Conservation (phyloP, 441 rosid species). For the Arabidopsis hybrid region DNA sequence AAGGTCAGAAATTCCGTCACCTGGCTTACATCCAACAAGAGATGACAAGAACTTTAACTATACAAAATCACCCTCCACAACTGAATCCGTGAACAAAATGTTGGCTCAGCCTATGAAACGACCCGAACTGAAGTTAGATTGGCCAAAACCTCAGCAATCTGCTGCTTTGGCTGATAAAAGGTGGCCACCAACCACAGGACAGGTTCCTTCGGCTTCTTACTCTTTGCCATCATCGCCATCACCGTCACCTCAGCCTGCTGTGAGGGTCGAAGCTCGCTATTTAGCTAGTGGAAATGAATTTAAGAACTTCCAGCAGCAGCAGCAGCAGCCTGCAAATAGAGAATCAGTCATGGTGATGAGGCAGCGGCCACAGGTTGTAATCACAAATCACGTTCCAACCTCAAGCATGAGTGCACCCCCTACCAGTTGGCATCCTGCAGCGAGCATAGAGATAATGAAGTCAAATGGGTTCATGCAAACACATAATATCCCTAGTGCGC, state of each 20-base stretch:
- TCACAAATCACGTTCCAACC: constrained; percentile 56
- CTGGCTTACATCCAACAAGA: constrained; percentile 57
- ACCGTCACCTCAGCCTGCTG: constrained; percentile 58
- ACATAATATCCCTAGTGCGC: constrained; percentile 53
- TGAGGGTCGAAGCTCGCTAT: constrained; percentile 62
- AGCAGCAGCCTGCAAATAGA: constrained; percentile 59
- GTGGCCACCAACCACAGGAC: constrained; percentile 56
- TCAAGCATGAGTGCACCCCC: constrained; percentile 58
- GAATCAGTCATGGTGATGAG: constrained; percentile 75
- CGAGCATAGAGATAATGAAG: constrained; percentile 58
- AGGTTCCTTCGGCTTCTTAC: constrained; percentile 57
- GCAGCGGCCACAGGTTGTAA: constrained; percentile 76
- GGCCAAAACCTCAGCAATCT: constrained; percentile 70
- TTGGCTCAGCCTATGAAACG: constrained; percentile 62
- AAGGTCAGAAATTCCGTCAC: constrained; percentile 50
- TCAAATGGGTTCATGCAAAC: constrained; percentile 64
- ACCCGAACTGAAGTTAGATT: constrained; percentile 65
- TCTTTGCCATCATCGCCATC: constrained; percentile 65
- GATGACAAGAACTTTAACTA: constrained; percentile 76
- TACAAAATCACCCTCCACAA: constrained; percentile 51
- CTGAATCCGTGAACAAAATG: constrained; percentile 52
- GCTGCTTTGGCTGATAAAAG: constrained; percentile 60
- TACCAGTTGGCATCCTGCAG: constrained; percentile 60
- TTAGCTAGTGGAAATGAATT: constrained; percentile 59
- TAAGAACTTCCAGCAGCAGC: constrained; percentile 51